phyloP scores from a whole-genome alignment of 2,329 filamentous ascomycete species.

The Myriosclerotinia duriaeana region DNA sequence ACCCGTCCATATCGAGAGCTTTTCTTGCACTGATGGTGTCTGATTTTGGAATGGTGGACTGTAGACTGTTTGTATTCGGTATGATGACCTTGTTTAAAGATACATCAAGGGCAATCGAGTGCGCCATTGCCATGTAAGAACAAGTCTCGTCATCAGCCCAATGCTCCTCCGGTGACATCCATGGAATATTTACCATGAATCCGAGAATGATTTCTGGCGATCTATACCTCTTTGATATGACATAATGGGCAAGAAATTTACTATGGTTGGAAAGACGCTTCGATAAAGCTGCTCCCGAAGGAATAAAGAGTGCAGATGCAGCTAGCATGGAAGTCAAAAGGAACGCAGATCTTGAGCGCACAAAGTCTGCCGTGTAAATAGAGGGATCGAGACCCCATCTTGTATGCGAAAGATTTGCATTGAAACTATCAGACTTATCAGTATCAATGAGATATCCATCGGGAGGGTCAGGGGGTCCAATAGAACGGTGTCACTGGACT shows the following conservation, averaged over 20 bases:
- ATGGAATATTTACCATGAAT: slow-evolving; percentile 74
- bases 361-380: slow-evolving; percentile 64
- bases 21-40: slow-evolving; percentile 68
- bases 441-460: not conserved
- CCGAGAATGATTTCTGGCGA: slow-evolving; percentile 73
- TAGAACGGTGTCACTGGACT: not conserved
- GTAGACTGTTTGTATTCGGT: slow-evolving; percentile 46
- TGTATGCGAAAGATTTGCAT: slow-evolving; percentile 68
- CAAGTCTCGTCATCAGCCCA: slow-evolving; percentile 73
- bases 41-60: slow-evolving; percentile 56
- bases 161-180: slow-evolving; percentile 68
- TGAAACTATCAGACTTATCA: slow-evolving; percentile 52
- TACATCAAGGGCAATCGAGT: slow-evolving; percentile 67
- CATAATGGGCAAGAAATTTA: slow-evolving; percentile 59
- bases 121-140: slow-evolving; percentile 66
- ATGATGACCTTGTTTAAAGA: slow-evolving; percentile 68
- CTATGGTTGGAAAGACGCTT: slow-evolving; percentile 65
- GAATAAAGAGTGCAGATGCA: slow-evolving; percentile 66
- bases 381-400: slow-evolving; percentile 70
- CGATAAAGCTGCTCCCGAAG: slow-evolving; percentile 61
- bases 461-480: not conserved
- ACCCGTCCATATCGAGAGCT: slow-evolving; percentile 67
- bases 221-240: slow-evolving; percentile 61
- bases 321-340: slow-evolving; percentile 71
- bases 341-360: slow-evolving; percentile 66